Conservation (phyloP, 805 yeast species). For the Schwanniomyces pseudopolymorphus region DNA sequence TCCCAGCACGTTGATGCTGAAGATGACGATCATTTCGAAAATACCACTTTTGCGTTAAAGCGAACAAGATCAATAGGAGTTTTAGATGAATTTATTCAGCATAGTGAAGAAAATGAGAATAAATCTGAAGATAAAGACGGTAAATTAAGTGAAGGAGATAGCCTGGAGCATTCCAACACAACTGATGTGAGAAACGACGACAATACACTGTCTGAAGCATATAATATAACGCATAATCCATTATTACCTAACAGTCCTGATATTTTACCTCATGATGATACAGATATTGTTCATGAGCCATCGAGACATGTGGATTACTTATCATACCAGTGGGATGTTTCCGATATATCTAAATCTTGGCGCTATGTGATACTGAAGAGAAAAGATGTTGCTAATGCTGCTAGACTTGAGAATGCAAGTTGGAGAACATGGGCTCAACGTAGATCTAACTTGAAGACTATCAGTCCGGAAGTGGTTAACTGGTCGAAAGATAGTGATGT, state of each 20-base stretch:
- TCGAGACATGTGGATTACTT: constrained; percentile 91
- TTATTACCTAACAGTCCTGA: constrained; percentile 27
- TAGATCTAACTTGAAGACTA: constrained; percentile 64
- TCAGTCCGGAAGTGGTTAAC: constrained; percentile 86
- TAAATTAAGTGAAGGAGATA: constrained; percentile 1
- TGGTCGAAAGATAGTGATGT: constrained; percentile 98
- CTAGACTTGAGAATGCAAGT: constrained; percentile 54
- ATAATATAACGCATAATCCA: constrained; percentile 9
- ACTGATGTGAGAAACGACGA: not conserved
- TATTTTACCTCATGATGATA: constrained; percentile 75
- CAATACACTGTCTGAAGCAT: not conserved
- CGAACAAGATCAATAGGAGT: constrained; percentile 83
- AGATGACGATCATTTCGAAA: constrained; percentile 67
- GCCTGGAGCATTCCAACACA: constrained; percentile 1
- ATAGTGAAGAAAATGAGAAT: constrained; percentile 20
- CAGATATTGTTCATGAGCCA: constrained; percentile 77
- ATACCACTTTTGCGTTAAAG: constrained; percentile 70
- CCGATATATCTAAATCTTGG: constrained; percentile 94
- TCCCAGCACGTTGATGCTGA: constrained; percentile 69
- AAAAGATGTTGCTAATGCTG: constrained; percentile 72
- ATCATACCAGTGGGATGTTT: constrained; percentile 93
- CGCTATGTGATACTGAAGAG: constrained; percentile 81
- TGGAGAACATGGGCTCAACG: constrained; percentile 97
- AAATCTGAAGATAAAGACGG: constrained; percentile 4
- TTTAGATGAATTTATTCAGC: constrained; percentile 65